Conservation (phyloP, 768 basidiomycete species). For the Boletus reticulatus region DNA sequence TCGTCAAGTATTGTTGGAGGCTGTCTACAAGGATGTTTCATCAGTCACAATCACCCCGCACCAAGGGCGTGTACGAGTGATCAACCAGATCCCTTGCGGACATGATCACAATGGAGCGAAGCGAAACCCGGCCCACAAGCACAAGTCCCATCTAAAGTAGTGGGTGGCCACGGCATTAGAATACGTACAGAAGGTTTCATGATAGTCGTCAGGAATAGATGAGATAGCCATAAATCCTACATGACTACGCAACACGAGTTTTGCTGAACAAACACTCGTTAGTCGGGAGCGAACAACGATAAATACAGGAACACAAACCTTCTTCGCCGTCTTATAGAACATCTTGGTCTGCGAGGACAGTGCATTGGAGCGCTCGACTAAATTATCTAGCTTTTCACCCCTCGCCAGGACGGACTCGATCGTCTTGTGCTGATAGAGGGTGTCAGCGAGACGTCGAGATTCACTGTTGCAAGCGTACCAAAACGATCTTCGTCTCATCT, state of each 20-base stretch:
- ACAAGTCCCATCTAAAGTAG: conserved; percentile 2
- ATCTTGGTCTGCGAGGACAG: conserved; percentile 91
- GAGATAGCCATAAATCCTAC: conserved; percentile 36
- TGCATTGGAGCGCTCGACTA: conserved; percentile 91
- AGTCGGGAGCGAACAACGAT: conserved; percentile 3
- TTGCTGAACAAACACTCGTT: conserved; percentile 54
- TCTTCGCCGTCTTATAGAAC: conserved; percentile 99
- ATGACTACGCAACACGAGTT: conserved; percentile 92
- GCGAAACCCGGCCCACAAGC: background rate
- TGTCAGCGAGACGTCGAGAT: background rate
- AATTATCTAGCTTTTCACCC: conserved; percentile 93
- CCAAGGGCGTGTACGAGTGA: background rate
- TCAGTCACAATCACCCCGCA: background rate
- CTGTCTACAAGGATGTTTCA: too few relatives aligned
- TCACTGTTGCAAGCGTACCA: conserved; percentile 53
- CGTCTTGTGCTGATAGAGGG: conserved; percentile 81
- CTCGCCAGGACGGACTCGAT: conserved; percentile 96
- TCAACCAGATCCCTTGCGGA: conserved; percentile 1
- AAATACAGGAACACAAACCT: conserved; percentile 49
- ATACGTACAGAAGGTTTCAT: conserved; percentile 21
- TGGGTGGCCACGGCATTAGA: conserved; percentile 12
- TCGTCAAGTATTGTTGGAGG: too few relatives aligned
- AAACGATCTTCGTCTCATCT: conserved; percentile 98
- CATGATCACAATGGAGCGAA: background rate
- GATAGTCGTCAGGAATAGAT: conserved; percentile 10